Evolutionary conservation across 2,329 filamentous ascomycete species (phyloP).

Genomic region (Pyrenochaeta sp.): DNA sequence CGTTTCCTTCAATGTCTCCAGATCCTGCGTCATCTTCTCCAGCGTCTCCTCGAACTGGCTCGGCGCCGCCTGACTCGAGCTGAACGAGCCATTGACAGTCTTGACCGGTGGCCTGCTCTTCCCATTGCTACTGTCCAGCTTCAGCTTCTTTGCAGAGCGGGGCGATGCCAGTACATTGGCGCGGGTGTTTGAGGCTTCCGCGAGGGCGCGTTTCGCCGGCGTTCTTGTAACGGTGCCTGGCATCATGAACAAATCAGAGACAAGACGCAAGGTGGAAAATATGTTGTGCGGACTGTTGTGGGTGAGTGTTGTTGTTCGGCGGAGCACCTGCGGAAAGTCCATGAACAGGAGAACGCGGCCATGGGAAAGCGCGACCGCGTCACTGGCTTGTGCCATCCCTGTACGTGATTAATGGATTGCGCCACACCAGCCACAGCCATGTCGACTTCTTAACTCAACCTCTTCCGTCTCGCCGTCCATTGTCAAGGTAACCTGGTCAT

Average conservation of each 20-base stretch:
- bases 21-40: constrained; percentile 95
- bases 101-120: constrained; percentile 70
- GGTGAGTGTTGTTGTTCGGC: constrained; percentile 25
- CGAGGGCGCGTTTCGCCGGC: constrained; percentile 57
- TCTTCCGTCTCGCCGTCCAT: background rate
- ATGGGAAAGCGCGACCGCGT: constrained; percentile 40
- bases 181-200: constrained; percentile 56
- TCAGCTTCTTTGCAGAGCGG: constrained; percentile 78
- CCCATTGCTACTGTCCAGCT: constrained; percentile 71
- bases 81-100: constrained; percentile 64
- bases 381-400: constrained; percentile 32
- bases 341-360: constrained; percentile 38
- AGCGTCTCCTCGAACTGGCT: constrained; percentile 95
- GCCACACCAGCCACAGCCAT: constrained; percentile 15
- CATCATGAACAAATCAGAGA: constrained; percentile 31
- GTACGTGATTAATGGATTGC: constrained; percentile 28
- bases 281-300: background rate
- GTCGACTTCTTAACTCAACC: background rate
- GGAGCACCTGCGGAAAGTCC: constrained; percentile 27
- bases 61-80: constrained; percentile 79
- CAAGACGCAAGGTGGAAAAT: constrained; percentile 3
- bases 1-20: constrained; percentile 81
- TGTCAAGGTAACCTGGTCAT: no score
- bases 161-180: constrained; percentile 56
- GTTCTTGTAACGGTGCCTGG: constrained; percentile 43